These are phyloP conservation scores for Penicillium nordicum DNA, from an alignment of 2,329 filamentous ascomycete genomes.

Conservation along the genomic window DNA sequence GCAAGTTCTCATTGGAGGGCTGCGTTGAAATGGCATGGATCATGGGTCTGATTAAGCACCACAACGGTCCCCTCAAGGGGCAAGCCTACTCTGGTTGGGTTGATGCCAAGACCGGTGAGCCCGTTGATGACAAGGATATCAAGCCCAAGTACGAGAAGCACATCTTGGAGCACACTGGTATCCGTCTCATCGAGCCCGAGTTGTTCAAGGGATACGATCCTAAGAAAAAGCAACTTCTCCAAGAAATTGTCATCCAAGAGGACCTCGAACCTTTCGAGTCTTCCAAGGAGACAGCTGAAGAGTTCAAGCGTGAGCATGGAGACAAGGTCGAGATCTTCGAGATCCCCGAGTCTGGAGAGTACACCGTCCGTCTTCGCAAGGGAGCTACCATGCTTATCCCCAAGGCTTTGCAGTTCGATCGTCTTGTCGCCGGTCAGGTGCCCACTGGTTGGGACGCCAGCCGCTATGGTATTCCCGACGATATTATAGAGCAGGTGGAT, in stretches of 20 bases:
- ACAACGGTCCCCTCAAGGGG: conserved; percentile 94
- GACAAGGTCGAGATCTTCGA: conserved; percentile 98
- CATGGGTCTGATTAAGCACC: conserved; percentile 98
- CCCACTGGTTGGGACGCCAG: conserved; percentile 97
- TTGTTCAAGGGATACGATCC: conserved; percentile 96
- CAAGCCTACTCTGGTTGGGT: conserved; percentile 96
- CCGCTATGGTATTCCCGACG: conserved; percentile 91
- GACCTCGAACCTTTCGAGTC: conserved; percentile 96
- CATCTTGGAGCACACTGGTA: conserved; percentile 94
- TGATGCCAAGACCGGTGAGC: conserved; percentile 87
- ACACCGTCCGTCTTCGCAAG: conserved; percentile 91
- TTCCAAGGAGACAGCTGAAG: conserved; percentile 93
- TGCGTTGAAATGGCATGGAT: conserved; percentile 99
- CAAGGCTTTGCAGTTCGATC: conserved; percentile 95
- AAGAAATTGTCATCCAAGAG: conserved; percentile 96
- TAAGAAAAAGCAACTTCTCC: conserved; percentile 96
- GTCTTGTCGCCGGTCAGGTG: conserved; percentile 93
- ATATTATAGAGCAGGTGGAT: conserved; percentile 96
- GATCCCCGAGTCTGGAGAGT: conserved; percentile 89
- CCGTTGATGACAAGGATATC: conserved; percentile 96
- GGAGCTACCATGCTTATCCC: conserved; percentile 92
- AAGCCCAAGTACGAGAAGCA: conserved; percentile 97
- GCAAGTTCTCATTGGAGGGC: conserved; percentile 94
- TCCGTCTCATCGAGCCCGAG: conserved; percentile 95
- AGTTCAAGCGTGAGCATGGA: conserved; percentile 95